Conservation (phyloP, 345 rosid genomes). For the Anacardium occidentale region DNA sequence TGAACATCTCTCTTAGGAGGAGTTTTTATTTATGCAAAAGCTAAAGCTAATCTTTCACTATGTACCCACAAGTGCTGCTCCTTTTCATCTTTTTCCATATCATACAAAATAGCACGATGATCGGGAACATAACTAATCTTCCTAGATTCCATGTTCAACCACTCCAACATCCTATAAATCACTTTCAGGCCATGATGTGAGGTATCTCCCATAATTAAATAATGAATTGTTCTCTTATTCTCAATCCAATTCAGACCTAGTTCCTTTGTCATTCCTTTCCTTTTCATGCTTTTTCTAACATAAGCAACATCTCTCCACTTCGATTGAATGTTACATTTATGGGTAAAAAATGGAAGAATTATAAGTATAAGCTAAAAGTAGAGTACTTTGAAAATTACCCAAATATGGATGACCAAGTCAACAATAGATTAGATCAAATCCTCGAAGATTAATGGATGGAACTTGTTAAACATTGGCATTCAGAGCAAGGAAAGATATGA, state of each 20-base stretch:
- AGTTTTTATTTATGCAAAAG: slow-evolving; percentile 54
- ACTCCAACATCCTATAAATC: slow-evolving; percentile 75
- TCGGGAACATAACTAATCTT: slow-evolving; percentile 64
- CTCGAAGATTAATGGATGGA: no score
- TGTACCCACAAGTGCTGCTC: slow-evolving; percentile 69
- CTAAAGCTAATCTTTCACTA: slow-evolving; percentile 87
- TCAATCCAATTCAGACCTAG: slow-evolving; percentile 93
- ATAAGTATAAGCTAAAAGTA: no score
- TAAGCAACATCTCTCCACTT: slow-evolving; percentile 64
- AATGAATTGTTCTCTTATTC: slow-evolving; percentile 56
- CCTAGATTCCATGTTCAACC: slow-evolving; percentile 69
- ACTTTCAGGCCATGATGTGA: slow-evolving; percentile 70
- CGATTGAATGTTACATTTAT: no score
- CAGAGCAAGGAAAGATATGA: no score
- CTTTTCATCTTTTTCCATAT: slow-evolving; percentile 59
- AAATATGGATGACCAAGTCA: no score
- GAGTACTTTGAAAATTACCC: no score
- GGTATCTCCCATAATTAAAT: slow-evolving; percentile 61
- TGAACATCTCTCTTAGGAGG: slow-evolving; percentile 51
- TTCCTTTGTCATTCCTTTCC: slow-evolving; percentile 68
- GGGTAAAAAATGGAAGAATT: no score
- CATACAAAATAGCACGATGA: slow-evolving; percentile 46
- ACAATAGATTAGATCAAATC: no score
- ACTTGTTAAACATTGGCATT: no score
- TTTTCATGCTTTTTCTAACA: slow-evolving; percentile 67